Evolutionary conservation across 2,329 filamentous ascomycete genomes (phyloP), one percentile per base, ranked within the genome.

Genomic region (Colletotrichum cuscutae): DNA sequence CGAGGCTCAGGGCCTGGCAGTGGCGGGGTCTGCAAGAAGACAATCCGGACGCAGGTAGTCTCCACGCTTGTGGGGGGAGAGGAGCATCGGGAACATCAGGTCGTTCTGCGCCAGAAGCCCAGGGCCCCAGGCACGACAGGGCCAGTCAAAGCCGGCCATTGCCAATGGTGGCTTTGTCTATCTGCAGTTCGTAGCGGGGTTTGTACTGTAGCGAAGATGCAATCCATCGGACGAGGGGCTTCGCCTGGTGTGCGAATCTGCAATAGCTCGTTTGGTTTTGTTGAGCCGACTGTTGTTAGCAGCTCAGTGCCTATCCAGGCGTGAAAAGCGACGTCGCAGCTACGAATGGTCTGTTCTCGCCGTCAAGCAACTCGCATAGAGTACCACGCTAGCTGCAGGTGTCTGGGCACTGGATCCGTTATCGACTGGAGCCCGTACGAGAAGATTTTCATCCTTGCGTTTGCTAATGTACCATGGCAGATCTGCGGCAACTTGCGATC

Each of bases 381-480:
- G 68, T 53, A 62, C 46, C 49, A 63, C 11, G n/a, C 59, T 19
- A 63, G 30, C 52, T 53, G 57, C 68, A 70, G 54, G 46, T 58
- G 58, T 72, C 58, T 69, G 58, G 63, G 58, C 58, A 52, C 37
- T 59, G 54, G 59, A 57, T 35, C 60, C 42, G 46, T 68, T 64
- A 57, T 64, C 46, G 56, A 65, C 66, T 70, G 66, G 66, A 61
- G 66, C 66, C 71, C 49, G 67, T 71, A 73, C 52, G 71, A 73
- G 71, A 73, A 73, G 60, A 73, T 73, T 73, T 73, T 73, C 67
- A 73, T 62, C 66, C 71, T 73, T 61, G 71, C 67, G 54, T 73
- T 69, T 65, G 61, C 67, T 63, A 71, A 61, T 72, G 66, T 65
- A 61, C 66, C 60, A 65, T 65, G 67, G 67, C 61, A 73, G 71